These are phyloP conservation scores for Metschnikowia vanudenii DNA, from an alignment of 805 yeast species.

Conservation along the genomic window DNA sequence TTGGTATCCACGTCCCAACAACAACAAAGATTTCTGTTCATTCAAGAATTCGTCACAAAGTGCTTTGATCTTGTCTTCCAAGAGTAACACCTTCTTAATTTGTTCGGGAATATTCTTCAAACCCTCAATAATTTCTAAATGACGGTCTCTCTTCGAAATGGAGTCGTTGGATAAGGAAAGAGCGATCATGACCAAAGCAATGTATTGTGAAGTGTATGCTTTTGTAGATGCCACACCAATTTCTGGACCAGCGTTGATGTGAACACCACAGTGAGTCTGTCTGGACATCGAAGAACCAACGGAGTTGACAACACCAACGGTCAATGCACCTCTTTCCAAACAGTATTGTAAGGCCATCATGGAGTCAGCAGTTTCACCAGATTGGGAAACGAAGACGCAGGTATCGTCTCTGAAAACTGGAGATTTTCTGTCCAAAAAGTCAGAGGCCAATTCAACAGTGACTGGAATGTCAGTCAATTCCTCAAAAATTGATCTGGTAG, in stretches of 20 bases:
- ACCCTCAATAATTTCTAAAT: slow-evolving; percentile 82
- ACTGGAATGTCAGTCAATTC: slow-evolving; percentile 96
- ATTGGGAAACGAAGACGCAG: slow-evolving; percentile 95
- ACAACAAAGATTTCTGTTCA: slow-evolving; percentile 79
- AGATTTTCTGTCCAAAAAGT: slow-evolving; percentile 87
- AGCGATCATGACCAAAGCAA: slow-evolving; percentile 96
- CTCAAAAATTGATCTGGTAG: slow-evolving; percentile 94
- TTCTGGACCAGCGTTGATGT: slow-evolving; percentile 98
- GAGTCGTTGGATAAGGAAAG: slow-evolving; percentile 92
- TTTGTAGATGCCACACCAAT: slow-evolving; percentile 99
- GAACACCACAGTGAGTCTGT: slow-evolving; percentile 98
- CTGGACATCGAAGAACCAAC: slow-evolving; percentile 97
- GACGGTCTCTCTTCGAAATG: slow-evolving; percentile 71
- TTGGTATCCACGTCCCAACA: slow-evolving; percentile 97
- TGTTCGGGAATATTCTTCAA: slow-evolving; percentile 81
- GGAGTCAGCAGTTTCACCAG: slow-evolving; percentile 98
- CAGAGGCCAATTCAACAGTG: slow-evolving; percentile 88
- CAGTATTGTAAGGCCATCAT: slow-evolving; percentile 94
- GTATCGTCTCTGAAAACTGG: slow-evolving; percentile 99
- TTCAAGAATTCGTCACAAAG: slow-evolving; percentile 73
- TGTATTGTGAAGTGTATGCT: slow-evolving; percentile 97
- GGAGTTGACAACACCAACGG: slow-evolving; percentile 95
- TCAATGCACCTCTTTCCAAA: slow-evolving; percentile 93
- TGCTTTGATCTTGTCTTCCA: slow-evolving; percentile 70
- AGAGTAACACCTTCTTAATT: slow-evolving; percentile 69